Conservation (phyloP, 257 asterid species). For the Ilex asprella region DNA sequence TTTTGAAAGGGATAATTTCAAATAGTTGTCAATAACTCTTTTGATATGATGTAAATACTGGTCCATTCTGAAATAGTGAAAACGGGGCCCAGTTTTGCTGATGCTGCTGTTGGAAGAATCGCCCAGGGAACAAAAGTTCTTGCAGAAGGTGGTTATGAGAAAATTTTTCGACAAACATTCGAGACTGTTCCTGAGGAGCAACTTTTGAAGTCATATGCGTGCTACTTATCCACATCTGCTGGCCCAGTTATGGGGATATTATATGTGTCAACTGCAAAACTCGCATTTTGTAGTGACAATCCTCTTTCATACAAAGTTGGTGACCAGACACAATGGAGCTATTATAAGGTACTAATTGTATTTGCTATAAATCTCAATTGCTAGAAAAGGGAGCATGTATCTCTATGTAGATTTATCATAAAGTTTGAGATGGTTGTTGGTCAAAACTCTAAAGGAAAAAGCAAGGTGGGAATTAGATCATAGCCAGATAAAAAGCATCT, state of each 20-base stretch:
- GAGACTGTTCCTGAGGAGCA: conserved; percentile 70
- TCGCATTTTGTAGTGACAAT: conserved; percentile 86
- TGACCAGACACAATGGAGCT: conserved; percentile 70
- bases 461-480: too few relatives aligned
- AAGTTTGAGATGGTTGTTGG: too few relatives aligned
- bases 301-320: conserved; percentile 72
- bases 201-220: conserved; percentile 64
- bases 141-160: conserved; percentile 96
- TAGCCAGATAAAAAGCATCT: too few relatives aligned
- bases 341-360: conserved; percentile 60
- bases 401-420: too few relatives aligned
- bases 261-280: conserved; percentile 68
- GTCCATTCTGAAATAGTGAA: conserved; percentile 41
- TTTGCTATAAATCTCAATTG: background rate
- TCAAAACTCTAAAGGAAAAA: too few relatives aligned
- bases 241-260: conserved; percentile 89
- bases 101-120: conserved; percentile 88
- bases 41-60: too few relatives aligned
- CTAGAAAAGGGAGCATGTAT: too few relatives aligned
- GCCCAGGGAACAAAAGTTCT: conserved; percentile 81
- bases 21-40: too few relatives aligned
- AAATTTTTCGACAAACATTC: conserved; percentile 74
- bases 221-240: conserved; percentile 90
- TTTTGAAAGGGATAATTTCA: too few relatives aligned
- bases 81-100: conserved; percentile 85